A percentile compares a stretch with the other conserved stretches of the same genome.
Evolutionary conservation across 108 stramenopile genomes (phyloP).

Genomic region (Fragilaria crotonensis): DNA sequence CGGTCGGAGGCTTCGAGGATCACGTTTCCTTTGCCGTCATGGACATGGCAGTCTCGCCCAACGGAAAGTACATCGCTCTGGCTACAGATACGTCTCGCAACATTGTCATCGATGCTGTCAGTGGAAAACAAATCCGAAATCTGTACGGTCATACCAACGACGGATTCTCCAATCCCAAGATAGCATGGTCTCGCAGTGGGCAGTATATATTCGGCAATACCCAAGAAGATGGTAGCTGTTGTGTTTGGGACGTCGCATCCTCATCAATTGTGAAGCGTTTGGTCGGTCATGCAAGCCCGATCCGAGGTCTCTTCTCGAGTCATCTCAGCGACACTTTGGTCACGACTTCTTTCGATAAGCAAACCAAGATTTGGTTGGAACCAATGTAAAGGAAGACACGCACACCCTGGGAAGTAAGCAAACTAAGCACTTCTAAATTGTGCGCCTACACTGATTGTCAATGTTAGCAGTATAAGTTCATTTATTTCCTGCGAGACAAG

Average conservation of each 20-base stretch:
- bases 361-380: constrained; percentile 55
- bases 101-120: constrained; percentile 57
- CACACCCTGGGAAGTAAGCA: background rate
- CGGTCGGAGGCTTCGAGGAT: constrained; percentile 60
- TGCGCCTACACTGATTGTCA: background rate
- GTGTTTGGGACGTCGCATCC: constrained; percentile 81
- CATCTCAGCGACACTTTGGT: constrained; percentile 48
- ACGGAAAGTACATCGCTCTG: constrained; percentile 53
- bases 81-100: constrained; percentile 81
- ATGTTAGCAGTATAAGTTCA: background rate
- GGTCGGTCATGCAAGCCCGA: constrained; percentile 46
- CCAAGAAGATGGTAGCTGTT: constrained; percentile 56
- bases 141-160: constrained; percentile 66
- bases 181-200: constrained; percentile 70
- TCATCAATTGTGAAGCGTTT: constrained; percentile 56
- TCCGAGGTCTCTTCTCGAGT: constrained; percentile 68
- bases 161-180: constrained; percentile 64
- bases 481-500: background rate
- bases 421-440: background rate
- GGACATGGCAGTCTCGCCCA: constrained; percentile 48
- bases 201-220: constrained; percentile 75
- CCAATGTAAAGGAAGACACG: background rate
- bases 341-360: constrained; percentile 74
- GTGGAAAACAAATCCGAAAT: constrained; percentile 58
- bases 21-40: constrained; percentile 81